Percentiles rank a stretch among this genome's conserved stretches.
Conservation (phyloP, 805 yeast genomes). For the Candida odintsovae region DNA sequence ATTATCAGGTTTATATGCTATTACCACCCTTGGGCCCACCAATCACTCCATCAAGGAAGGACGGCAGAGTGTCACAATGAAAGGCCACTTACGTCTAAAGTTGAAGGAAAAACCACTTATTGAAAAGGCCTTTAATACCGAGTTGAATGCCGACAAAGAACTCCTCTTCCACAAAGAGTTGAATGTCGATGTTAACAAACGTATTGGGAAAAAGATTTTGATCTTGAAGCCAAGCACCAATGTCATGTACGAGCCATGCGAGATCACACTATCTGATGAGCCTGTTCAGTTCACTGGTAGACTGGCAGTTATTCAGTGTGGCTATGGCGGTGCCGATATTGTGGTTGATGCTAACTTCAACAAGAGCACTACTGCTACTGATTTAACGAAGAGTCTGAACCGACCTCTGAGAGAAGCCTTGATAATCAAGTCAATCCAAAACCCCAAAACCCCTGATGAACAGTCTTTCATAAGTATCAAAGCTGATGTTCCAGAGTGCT, state of each 20-base stretch:
- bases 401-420: background rate
- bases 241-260: background rate
- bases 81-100: background rate
- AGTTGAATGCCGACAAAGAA: conserved; percentile 8
- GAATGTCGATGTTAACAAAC: conserved; percentile 4
- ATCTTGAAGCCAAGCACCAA: background rate
- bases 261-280: background rate
- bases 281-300: background rate
- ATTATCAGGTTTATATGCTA: background rate
- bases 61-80: background rate
- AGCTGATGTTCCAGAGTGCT: background rate
- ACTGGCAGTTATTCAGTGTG: background rate
- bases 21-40: background rate
- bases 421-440: background rate
- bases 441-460: background rate
- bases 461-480: background rate
- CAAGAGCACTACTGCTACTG: background rate
- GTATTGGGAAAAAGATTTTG: conserved; percentile 8
- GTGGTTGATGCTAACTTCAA: background rate
- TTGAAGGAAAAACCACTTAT: background rate
- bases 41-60: background rate
- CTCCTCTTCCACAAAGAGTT: conserved; percentile 9
- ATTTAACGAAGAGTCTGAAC: background rate
- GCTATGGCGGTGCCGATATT: background rate
- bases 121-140: conserved; percentile 2